phyloP scores from a whole-genome alignment of 2,329 filamentous ascomycete species.

The Pseudocercospora cruenta region DNA sequence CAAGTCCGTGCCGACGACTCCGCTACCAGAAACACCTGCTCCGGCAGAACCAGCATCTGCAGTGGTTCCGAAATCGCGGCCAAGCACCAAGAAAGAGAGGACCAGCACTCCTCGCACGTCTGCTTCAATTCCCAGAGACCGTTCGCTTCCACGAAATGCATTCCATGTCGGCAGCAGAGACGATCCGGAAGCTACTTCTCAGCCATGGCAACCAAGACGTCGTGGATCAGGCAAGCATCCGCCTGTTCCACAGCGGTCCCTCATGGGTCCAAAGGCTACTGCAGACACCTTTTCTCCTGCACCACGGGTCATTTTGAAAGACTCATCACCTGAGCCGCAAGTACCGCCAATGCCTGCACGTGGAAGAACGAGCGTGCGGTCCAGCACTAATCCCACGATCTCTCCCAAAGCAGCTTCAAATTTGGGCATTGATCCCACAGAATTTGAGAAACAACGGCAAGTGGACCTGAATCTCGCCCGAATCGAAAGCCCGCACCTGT shows the following conservation, averaged over 20 bases:
- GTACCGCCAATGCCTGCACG: constrained; percentile 15
- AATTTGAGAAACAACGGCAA: constrained; percentile 12
- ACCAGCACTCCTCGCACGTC: constrained; percentile 33
- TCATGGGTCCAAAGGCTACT: constrained; percentile 30
- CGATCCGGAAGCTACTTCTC: constrained; percentile 29
- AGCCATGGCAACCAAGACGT: constrained; percentile 23
- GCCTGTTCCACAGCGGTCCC: constrained; percentile 27
- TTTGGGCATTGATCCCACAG: constrained; percentile 22
- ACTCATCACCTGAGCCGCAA: constrained; percentile 8
- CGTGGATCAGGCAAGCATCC: constrained; percentile 23
- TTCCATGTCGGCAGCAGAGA: constrained; percentile 25
- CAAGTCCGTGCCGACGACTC: background rate
- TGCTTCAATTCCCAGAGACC: constrained; percentile 30
- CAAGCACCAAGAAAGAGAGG: constrained; percentile 1
- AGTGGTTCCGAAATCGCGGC: background rate
- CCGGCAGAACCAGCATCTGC: background rate
- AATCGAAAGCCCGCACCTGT: background rate
- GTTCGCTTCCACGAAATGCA: constrained; percentile 22
- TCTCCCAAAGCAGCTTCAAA: constrained; percentile 16
- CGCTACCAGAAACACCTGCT: background rate
- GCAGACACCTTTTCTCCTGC: constrained; percentile 25
- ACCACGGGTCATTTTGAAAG: constrained; percentile 2
- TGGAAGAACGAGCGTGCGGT: constrained; percentile 12
- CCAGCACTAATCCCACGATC: background rate
- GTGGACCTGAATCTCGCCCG: background rate